A percentile compares a stretch with the other conserved stretches of the same genome.
These are phyloP conservation scores for Nemania sp. DNA, from an alignment of 2,329 filamentous ascomycete species.

Conservation along the genomic window DNA sequence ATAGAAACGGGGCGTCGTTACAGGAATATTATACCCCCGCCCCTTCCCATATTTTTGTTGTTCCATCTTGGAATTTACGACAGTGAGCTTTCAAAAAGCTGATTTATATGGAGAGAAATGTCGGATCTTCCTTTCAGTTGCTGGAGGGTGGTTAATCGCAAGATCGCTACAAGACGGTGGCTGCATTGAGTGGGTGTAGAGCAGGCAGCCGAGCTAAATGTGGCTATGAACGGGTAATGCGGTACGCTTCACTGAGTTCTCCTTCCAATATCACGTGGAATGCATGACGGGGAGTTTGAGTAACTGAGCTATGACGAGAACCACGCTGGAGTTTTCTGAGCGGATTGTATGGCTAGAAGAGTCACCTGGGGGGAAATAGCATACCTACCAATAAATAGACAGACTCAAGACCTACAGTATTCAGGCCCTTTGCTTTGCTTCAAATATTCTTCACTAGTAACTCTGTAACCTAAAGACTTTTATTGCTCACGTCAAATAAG, in stretches of 20 bases:
- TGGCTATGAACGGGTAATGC: slow-evolving; percentile 26
- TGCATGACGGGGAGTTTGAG: slow-evolving; percentile 32
- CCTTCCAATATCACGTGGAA: slow-evolving; percentile 12
- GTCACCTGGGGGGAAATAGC: background rate
- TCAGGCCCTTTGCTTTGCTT: background rate
- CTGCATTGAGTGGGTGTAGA: slow-evolving; percentile 7
- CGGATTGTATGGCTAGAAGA: slow-evolving; percentile 32
- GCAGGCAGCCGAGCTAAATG: slow-evolving; percentile 16
- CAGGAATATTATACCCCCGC: slow-evolving; percentile 32
- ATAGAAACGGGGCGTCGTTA: slow-evolving; percentile 17
- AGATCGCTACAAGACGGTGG: slow-evolving; percentile 5
- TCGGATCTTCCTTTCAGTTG: slow-evolving; percentile 11
- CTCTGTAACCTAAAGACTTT: too few relatives aligned
- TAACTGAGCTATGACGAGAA: slow-evolving; percentile 26
- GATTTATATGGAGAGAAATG: background rate
- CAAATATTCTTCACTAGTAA: background rate
- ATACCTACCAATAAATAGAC: slow-evolving; percentile 5
- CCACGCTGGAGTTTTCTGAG: slow-evolving; percentile 12
- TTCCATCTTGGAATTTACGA: slow-evolving; percentile 15
- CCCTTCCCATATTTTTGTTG: slow-evolving; percentile 19
- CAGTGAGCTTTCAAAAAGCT: slow-evolving; percentile 5
- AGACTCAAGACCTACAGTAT: background rate
- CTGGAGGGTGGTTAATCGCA: slow-evolving; percentile 17
- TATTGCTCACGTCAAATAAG: too few relatives aligned
- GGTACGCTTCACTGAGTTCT: slow-evolving; percentile 21